These are phyloP conservation scores for Claviceps spartinae DNA, from an alignment of 2,329 filamentous ascomycete species.

Conservation along the genomic window DNA sequence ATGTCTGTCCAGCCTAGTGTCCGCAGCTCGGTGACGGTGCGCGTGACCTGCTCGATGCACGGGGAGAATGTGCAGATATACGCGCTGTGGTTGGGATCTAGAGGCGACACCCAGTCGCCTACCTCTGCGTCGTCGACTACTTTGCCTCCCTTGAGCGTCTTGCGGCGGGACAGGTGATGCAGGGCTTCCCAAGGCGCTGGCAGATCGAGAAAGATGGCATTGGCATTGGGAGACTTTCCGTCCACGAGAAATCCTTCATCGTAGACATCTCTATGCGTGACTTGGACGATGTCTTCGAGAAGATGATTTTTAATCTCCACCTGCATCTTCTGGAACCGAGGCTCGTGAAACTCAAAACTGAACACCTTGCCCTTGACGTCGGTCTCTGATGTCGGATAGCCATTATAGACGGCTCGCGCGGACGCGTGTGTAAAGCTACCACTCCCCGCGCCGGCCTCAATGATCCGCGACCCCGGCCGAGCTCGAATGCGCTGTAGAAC, in stretches of 20 bases:
- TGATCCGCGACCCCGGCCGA: constrained; percentile 56
- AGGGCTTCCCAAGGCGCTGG: constrained; percentile 72
- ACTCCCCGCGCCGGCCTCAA: constrained; percentile 71
- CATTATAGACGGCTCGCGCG: constrained; percentile 61
- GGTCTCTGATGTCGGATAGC: constrained; percentile 37
- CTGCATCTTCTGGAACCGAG: constrained; percentile 54
- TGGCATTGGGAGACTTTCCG: constrained; percentile 46
- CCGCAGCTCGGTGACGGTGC: constrained; percentile 69
- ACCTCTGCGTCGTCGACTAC: constrained; percentile 10
- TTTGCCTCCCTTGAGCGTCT: constrained; percentile 12
- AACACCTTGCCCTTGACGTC: constrained; percentile 54
- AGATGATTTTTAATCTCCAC: constrained; percentile 57
- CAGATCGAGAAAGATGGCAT: constrained; percentile 65
- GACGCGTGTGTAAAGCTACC: constrained; percentile 76
- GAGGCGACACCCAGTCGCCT: constrained; percentile 37
- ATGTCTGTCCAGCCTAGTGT: constrained; percentile 81
- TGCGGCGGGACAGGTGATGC: constrained; percentile 53
- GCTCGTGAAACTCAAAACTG: constrained; percentile 71
- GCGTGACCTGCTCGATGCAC: constrained; percentile 90
- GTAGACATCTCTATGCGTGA: constrained; percentile 72
- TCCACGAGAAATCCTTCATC: constrained; percentile 55
- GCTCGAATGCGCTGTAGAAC: constrained; percentile 64
- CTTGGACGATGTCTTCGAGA: constrained; percentile 49
- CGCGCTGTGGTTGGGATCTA: constrained; percentile 59
- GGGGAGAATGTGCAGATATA: constrained; percentile 91